A percentile compares a stretch with the other conserved stretches of the same genome.
Conservation (phyloP, 2,329 filamentous ascomycete genomes). For the Karstenula rhodostoma region DNA sequence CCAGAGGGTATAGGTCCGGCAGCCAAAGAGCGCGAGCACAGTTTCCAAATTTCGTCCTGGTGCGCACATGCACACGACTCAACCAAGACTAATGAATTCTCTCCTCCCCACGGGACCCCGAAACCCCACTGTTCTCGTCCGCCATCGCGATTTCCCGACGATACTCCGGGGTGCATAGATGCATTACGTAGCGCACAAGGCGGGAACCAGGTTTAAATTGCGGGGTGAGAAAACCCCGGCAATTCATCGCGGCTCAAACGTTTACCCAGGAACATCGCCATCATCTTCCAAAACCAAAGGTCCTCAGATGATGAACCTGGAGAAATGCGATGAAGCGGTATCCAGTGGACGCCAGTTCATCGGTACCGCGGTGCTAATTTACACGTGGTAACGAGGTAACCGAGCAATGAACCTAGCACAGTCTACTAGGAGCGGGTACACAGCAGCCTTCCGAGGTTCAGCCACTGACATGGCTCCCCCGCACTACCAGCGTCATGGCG, state of each 20-base stretch:
- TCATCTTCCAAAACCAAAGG: background rate
- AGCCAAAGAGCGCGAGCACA: background rate
- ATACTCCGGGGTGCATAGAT: background rate
- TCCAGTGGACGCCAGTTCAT: background rate
- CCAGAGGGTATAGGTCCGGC: background rate
- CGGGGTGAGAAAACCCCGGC: background rate
- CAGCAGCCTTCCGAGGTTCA: background rate
- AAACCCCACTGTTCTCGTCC: background rate
- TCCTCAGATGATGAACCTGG: background rate
- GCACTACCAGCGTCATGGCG: background rate
- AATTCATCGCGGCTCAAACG: background rate
- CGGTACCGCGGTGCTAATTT: background rate
- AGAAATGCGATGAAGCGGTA: background rate
- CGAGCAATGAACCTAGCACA: background rate
- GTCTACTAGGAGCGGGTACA: constrained; percentile 1
- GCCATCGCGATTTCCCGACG: constrained; percentile 1
- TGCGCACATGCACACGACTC: constrained; percentile 2
- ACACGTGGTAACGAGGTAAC: background rate
- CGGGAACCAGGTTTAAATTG: constrained; percentile 3
- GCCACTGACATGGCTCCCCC: background rate
- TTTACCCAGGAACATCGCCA: background rate
- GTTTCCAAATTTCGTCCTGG: background rate
- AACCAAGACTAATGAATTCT: background rate
- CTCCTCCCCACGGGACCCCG: too few relatives aligned
- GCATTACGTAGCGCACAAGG: constrained; percentile 7